Percentiles rank a stretch among this genome's conserved stretches.
These are phyloP conservation scores for Dictyostelium discoideum DNA, from an alignment of 78 protist species.

Conservation along the genomic window DNA sequence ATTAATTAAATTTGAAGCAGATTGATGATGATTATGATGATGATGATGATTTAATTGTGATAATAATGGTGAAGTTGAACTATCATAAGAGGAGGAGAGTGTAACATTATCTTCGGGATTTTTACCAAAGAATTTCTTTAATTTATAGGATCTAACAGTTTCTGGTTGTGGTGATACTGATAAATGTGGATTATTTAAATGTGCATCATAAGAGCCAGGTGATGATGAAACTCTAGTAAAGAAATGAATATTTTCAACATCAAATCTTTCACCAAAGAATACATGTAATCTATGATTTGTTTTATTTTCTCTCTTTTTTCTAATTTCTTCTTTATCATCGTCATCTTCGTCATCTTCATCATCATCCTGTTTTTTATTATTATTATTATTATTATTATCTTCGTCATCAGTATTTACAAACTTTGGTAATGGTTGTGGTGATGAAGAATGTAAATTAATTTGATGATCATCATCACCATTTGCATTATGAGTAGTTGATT, in stretches of 20 bases:
- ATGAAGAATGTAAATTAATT: not conserved
- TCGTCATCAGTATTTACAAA: not conserved
- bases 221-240: not conserved
- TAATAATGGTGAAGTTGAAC: not conserved
- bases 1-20: not conserved
- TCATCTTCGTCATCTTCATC: not conserved
- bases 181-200: not conserved
- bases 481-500: not conserved
- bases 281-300: conserved; percentile 31
- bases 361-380: not conserved
- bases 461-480: not conserved
- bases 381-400: not conserved
- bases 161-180: conserved; percentile 42
- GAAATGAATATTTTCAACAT: conserved; percentile 27
- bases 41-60: not conserved
- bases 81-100: not conserved
- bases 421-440: not conserved
- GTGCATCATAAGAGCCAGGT: not conserved
- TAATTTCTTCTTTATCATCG: not conserved
- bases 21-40: not conserved
- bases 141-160: not conserved
- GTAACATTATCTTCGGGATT: not conserved
- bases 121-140: conserved; percentile 46
- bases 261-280: conserved; percentile 74
- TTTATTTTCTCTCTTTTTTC: not conserved